Conservation (phyloP, 768 basidiomycete species). For the Boletus edulis region DNA sequence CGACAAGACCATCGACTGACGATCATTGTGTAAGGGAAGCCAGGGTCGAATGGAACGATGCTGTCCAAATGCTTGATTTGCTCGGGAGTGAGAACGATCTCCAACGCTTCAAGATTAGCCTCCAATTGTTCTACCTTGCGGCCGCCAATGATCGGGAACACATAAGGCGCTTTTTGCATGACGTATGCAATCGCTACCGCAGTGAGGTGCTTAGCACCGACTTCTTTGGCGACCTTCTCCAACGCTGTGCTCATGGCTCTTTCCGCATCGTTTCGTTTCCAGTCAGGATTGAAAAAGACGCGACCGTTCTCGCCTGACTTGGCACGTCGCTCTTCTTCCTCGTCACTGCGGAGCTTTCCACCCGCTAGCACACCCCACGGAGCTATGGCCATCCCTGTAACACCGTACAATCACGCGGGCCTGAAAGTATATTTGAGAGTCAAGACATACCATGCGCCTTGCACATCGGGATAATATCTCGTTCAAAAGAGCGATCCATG, state of each 20-base stretch:
- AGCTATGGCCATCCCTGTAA: conserved; percentile 28
- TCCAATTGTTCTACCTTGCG: conserved; percentile 43
- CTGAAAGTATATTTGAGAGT: neutral
- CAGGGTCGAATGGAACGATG: conserved; percentile 34
- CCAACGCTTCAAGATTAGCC: conserved; percentile 43
- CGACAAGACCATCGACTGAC: conserved; percentile 23
- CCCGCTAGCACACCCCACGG: conserved; percentile 35
- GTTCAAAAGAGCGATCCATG: conserved; percentile 38
- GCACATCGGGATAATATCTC: conserved; percentile 41
- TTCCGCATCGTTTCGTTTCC: conserved; percentile 36
- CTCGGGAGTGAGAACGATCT: conserved; percentile 36
- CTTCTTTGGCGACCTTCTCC: conserved; percentile 39
- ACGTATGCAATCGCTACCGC: conserved; percentile 44
- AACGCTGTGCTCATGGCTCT: conserved; percentile 33
- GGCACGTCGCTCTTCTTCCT: conserved; percentile 27
- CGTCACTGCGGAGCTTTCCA: conserved; percentile 29
- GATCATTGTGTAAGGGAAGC: conserved; percentile 36
- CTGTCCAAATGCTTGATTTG: conserved; percentile 40
- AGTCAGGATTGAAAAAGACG: conserved; percentile 12
- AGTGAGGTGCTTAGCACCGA: conserved; percentile 35
- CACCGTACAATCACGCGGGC: neutral
- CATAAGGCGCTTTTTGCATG: conserved; percentile 45
- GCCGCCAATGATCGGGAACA: conserved; percentile 43
- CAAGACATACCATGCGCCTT: conserved; percentile 17
- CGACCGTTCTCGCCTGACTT: conserved; percentile 41